Evolutionary conservation across 805 yeast species (phyloP).

Genomic region (Zygoascus tannicola): DNA sequence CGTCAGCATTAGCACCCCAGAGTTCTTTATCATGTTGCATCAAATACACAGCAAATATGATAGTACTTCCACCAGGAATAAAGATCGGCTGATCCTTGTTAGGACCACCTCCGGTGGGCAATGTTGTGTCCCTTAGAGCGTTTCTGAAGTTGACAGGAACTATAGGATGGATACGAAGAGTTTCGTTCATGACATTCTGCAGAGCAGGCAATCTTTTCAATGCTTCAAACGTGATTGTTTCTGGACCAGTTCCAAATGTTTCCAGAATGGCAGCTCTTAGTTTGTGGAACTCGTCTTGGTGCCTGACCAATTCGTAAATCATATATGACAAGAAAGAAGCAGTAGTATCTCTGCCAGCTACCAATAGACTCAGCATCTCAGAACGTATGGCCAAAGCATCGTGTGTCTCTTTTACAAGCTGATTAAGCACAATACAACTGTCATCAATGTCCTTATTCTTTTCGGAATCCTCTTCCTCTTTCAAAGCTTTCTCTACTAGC

Average conservation of each 20-base stretch:
- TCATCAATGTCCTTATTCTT: slow-evolving; percentile 21
- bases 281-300: slow-evolving; percentile 24
- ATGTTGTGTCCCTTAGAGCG: slow-evolving; percentile 37
- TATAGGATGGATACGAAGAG: slow-evolving; percentile 42
- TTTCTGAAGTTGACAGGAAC: slow-evolving; percentile 43
- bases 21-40: slow-evolving; percentile 35
- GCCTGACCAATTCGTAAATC: slow-evolving; percentile 37
- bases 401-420: slow-evolving; percentile 40
- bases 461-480: slow-evolving; percentile 3
- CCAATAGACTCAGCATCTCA: slow-evolving; percentile 41
- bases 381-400: slow-evolving; percentile 40
- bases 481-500: slow-evolving; percentile 34
- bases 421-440: slow-evolving; percentile 40
- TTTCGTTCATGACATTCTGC: slow-evolving; percentile 40
- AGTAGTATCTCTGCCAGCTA: slow-evolving; percentile 51
- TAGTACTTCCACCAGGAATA: slow-evolving; percentile 36
- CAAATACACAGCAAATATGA: slow-evolving; percentile 33
- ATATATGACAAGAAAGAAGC: slow-evolving; percentile 41
- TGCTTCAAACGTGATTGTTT: slow-evolving; percentile 35
- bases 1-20: slow-evolving; percentile 40
- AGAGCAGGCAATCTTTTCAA: slow-evolving; percentile 41
- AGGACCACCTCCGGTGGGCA: slow-evolving; percentile 45
- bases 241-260: slow-evolving; percentile 27
- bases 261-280: slow-evolving; percentile 33
- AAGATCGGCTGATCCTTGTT: slow-evolving; percentile 33